Conservation (phyloP, 1,284 basidiomycete genomes). For the Athelia psychrophila region DNA sequence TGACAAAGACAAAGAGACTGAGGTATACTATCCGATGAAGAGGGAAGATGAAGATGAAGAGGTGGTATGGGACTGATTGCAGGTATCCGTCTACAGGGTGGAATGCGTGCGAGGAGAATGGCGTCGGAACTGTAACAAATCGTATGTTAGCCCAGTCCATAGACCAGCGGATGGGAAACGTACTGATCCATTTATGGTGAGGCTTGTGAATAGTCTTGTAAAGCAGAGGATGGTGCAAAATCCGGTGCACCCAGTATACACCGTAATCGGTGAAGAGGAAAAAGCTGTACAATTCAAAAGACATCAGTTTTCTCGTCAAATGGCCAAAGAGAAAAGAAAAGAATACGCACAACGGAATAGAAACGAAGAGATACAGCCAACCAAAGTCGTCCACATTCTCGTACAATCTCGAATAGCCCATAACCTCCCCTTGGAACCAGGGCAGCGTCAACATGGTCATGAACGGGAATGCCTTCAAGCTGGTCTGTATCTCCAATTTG, state of each 20-base stretch:
- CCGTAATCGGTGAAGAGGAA: slow-evolving; percentile 88
- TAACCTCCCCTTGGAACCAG: slow-evolving; percentile 92
- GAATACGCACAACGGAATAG: slow-evolving; percentile 60
- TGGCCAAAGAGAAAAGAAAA: slow-evolving; percentile 2
- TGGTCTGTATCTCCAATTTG: slow-evolving; percentile 77
- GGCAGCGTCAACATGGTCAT: slow-evolving; percentile 87
- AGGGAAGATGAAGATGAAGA: slow-evolving; percentile 92
- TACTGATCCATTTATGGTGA: slow-evolving; percentile 98
- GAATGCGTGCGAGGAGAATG: slow-evolving; percentile 97
- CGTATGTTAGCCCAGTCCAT: slow-evolving; percentile 5
- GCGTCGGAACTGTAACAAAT: slow-evolving; percentile 80
- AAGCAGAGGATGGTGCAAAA: slow-evolving; percentile 81
- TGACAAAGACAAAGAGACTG: slow-evolving; percentile 83
- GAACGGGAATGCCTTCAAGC: slow-evolving; percentile 75
- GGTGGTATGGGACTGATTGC: slow-evolving; percentile 94
- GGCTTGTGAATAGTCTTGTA: slow-evolving; percentile 96
- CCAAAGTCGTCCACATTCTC: slow-evolving; percentile 73
- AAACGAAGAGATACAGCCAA: slow-evolving; percentile 62
- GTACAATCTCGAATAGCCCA: slow-evolving; percentile 84
- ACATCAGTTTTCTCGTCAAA: slow-evolving; percentile 1
- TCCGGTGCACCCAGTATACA: slow-evolving; percentile 96
- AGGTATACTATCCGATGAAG: slow-evolving; percentile 85
- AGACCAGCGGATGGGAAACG: slow-evolving; percentile 28
- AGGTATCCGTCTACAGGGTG: slow-evolving; percentile 94
- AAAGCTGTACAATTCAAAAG: slow-evolving; percentile 49